Percentiles rank a stretch among this genome's conserved stretches.
Evolutionary conservation across 805 yeast species (phyloP).

Genomic region (Saturnispora besseyi): DNA sequence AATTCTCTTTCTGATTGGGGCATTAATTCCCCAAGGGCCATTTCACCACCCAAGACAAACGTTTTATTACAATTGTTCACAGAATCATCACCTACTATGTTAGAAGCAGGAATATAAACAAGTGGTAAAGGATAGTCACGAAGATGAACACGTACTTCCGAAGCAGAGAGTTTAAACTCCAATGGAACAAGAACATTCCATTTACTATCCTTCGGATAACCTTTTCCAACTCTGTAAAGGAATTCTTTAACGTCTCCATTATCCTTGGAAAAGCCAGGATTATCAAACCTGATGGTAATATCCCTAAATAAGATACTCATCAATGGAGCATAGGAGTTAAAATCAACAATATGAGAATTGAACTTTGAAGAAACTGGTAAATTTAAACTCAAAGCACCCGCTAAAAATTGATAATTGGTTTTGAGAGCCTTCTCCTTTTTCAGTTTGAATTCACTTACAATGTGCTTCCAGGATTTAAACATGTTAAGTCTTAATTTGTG

Average conservation of each 20-base stretch:
- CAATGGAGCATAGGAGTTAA: constrained; percentile 41
- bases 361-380: constrained; percentile 31
- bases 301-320: constrained; percentile 39
- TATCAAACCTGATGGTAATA: constrained; percentile 35
- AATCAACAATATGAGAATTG: constrained; percentile 39
- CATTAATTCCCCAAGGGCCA: constrained; percentile 62
- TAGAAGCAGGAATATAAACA: constrained; percentile 49
- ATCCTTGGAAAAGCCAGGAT: constrained; percentile 39
- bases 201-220: constrained; percentile 61
- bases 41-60: constrained; percentile 40
- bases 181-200: constrained; percentile 66
- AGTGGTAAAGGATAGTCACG: constrained; percentile 86
- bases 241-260: constrained; percentile 45
- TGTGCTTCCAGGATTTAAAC: constrained; percentile 56
- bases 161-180: constrained; percentile 43
- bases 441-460: constrained; percentile 42
- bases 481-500: constrained; percentile 25
- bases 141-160: constrained; percentile 60
- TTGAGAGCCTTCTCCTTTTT: constrained; percentile 33
- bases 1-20: constrained; percentile 41
- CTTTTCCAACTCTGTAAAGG: constrained; percentile 68
- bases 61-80: constrained; percentile 8
- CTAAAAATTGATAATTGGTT: constrained; percentile 32
- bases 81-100: not conserved
- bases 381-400: constrained; percentile 31